Percentiles rank a stretch among this genome's conserved stretches.
These are phyloP conservation scores for Sporothrix euskadiensis DNA, from an alignment of 2,329 filamentous ascomycete species.

Conservation along the genomic window DNA sequence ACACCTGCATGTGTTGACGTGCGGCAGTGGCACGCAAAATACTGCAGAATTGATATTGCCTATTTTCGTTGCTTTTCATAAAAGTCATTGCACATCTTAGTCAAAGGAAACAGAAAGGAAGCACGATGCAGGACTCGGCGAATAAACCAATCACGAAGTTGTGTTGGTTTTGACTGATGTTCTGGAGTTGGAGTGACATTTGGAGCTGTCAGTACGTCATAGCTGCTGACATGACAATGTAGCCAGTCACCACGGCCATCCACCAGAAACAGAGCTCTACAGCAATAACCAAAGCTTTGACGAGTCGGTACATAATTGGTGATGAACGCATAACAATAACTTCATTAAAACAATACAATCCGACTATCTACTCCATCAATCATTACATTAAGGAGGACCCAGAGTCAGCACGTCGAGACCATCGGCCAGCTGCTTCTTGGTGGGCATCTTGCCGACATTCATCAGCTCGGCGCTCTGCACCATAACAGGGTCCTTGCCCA, in stretches of 20 bases:
- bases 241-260: background rate
- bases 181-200: background rate
- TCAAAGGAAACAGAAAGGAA: background rate
- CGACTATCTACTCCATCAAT: background rate
- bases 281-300: background rate
- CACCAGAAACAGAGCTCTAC: background rate
- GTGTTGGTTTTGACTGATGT: background rate
- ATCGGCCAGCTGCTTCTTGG: conserved; percentile 71
- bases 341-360: background rate
- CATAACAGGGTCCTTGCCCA: conserved; percentile 89
- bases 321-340: background rate
- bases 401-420: conserved; percentile 56
- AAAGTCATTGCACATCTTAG: background rate
- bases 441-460: conserved; percentile 76
- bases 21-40: background rate
- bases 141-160: background rate
- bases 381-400: conserved; percentile 37
- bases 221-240: background rate
- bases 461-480: conserved; percentile 81
- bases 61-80: background rate
- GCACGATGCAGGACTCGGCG: background rate
- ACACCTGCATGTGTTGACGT: background rate
- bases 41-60: background rate
- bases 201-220: background rate
- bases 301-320: background rate